Conservation (phyloP, 2,329 filamentous ascomycete genomes). For the Massarina eburnea region DNA sequence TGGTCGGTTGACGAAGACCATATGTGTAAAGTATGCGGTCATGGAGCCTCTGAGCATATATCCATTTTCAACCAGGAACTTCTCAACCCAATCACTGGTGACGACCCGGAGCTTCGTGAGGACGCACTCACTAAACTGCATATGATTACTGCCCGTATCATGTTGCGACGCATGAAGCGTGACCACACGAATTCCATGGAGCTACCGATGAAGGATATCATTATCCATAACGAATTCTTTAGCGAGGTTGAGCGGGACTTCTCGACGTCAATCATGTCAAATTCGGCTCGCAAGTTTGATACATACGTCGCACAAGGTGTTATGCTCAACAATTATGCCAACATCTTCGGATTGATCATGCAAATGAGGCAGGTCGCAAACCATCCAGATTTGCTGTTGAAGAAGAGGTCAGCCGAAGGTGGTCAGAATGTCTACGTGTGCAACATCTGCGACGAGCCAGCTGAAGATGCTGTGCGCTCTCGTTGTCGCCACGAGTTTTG, state of each 20-base stretch:
- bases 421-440: conserved; percentile 91
- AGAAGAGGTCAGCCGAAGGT: conserved; percentile 74
- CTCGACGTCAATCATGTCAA: conserved; percentile 92
- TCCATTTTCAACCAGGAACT: conserved; percentile 95
- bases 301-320: conserved; percentile 95
- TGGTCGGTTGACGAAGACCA: conserved; percentile 77
- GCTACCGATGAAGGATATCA: conserved; percentile 89
- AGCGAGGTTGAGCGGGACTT: conserved; percentile 96
- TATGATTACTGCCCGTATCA: conserved; percentile 87
- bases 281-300: conserved; percentile 83
- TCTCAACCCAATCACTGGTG: conserved; percentile 70
- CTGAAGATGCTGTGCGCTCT: conserved; percentile 91
- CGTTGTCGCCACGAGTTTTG: conserved; percentile 93
- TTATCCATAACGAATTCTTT: conserved; percentile 93
- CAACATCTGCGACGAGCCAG: conserved; percentile 93
- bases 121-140: conserved; percentile 80
- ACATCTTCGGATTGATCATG: conserved; percentile 98
- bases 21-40: conserved; percentile 70
- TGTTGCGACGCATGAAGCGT: conserved; percentile 92
- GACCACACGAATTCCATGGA: conserved; percentile 96
- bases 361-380: conserved; percentile 98
- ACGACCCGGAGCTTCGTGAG: conserved; percentile 58
- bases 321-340: conserved; percentile 86
- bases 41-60: conserved; percentile 66
- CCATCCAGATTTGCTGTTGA: conserved; percentile 90